Evolutionary conservation across 768 basidiomycete species (phyloP), one percentile per base, ranked within the genome.

Genomic region (Floccularia luteovirens): DNA sequence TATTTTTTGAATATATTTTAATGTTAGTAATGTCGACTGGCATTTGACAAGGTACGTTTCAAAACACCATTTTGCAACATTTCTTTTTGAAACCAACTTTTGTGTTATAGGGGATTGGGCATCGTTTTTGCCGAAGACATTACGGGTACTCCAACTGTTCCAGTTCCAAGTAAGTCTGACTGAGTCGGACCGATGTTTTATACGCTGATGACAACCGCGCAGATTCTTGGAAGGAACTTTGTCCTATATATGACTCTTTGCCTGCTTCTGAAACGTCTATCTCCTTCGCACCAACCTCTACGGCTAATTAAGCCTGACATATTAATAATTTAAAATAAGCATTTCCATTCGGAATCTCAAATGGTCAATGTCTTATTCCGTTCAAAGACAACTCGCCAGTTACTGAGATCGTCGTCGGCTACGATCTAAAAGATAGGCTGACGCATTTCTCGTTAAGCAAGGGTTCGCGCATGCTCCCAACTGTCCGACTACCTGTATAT

Each of bases 1-100:
- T 20, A n/a, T n/a, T n/a, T n/a, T n/a, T n/a, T n/a, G 22, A 5
- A 30, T 19, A 34, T 20, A 14, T 27, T 42, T 35, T n/a, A n/a
- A n/a, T 19, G 33, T 3, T 27, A 70, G 70, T 43, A 72, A 75
- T 47, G 75, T 75, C 39, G 72, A 75, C 39, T 75, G 69, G 62
- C 75, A 77, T 56, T 51, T 74, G 6, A 54, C 66, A 11, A 48
- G 52, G 64, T 67, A 48, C 43, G 65, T 42, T n/a, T n/a, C n/a
- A 22, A 24, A 6, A 12, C 35, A 3, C 12, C 5, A 6, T 20
- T 40, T 35, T 16, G 11, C 16, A 24, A 24, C 3, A 14, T 21
- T 30, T 12, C 24, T 20, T 30, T 40, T 12, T 31, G 22, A 41
- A 7, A 6, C 14, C 19, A 20, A 21, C n/a, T 10, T 23, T 5